These are phyloP conservation scores for Fusarium sp. DNA, from an alignment of 2,329 filamentous ascomycete species.

Conservation along the genomic window DNA sequence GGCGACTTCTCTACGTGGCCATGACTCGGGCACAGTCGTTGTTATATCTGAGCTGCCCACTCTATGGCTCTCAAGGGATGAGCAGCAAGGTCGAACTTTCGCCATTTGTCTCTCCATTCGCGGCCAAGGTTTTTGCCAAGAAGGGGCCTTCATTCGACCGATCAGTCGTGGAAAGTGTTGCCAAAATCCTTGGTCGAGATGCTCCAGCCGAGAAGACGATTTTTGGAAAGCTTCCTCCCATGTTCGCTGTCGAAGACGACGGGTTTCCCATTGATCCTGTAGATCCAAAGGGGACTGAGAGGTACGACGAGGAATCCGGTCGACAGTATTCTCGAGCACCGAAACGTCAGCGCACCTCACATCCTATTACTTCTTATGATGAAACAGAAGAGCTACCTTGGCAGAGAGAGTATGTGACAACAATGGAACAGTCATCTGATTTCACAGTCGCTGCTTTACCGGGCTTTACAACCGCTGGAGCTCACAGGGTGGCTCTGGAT, in stretches of 20 bases:
- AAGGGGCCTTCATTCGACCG: conserved; percentile 78
- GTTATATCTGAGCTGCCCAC: conserved; percentile 85
- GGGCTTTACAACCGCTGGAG: conserved; percentile 72
- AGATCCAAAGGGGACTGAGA: conserved; percentile 50
- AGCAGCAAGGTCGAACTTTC: conserved; percentile 75
- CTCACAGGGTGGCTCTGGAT: conserved; percentile 61
- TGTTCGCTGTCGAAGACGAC: conserved; percentile 74
- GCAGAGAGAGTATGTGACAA: conserved; percentile 66
- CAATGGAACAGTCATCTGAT: conserved; percentile 68
- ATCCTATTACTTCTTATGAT: conserved; percentile 31
- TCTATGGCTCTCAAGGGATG: conserved; percentile 71
- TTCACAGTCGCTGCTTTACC: conserved; percentile 71
- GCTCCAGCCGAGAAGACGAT: conserved; percentile 69
- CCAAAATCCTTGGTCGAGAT: conserved; percentile 75
- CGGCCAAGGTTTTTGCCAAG: conserved; percentile 59
- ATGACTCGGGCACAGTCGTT: conserved; percentile 94
- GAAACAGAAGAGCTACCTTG: conserved; percentile 51
- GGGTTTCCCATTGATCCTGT: conserved; percentile 75
- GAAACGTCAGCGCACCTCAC: conserved; percentile 49
- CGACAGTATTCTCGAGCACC: conserved; percentile 41
- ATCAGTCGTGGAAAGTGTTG: conserved; percentile 72
- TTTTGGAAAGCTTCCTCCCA: conserved; percentile 63
- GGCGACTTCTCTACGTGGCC: conserved; percentile 90
- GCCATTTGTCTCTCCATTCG: conserved; percentile 73
- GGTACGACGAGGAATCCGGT: conserved; percentile 31